Evolutionary conservation across 1,284 basidiomycete genomes (phyloP).

Genomic region (Ustilago crameri): DNA sequence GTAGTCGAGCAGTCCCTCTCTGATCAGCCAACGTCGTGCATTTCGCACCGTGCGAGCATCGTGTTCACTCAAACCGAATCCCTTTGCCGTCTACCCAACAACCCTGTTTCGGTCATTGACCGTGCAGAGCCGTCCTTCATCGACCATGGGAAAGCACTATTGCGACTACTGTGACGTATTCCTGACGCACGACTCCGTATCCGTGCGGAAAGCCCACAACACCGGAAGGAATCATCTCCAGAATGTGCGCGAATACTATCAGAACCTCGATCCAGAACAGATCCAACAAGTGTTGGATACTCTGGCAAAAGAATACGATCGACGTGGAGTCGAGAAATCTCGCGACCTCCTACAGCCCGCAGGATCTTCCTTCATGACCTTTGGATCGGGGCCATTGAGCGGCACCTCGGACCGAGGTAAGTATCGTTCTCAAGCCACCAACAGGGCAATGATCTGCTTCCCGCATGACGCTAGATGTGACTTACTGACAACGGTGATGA

Average conservation of each 20-base stretch:
- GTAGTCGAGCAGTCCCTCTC: too few relatives aligned
- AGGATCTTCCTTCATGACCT: conserved; percentile 50
- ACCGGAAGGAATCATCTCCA: conserved; percentile 93
- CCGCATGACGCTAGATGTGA: not conserved
- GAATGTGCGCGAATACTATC: conserved; percentile 97
- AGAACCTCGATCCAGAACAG: conserved; percentile 92
- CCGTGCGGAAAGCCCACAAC: conserved; percentile 95
- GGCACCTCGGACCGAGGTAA: conserved; percentile 41
- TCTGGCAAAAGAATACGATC: conserved; percentile 88
- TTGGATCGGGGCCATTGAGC: conserved; percentile 49
- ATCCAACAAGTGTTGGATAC: conserved; percentile 96
- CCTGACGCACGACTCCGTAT: conserved; percentile 65
- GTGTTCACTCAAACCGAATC: too few relatives aligned
- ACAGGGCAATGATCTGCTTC: not conserved
- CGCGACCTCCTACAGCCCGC: conserved; percentile 47
- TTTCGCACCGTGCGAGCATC: too few relatives aligned
- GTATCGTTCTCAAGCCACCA: not conserved
- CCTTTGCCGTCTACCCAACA: too few relatives aligned
- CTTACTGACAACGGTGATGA: not conserved
- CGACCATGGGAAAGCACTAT: conserved; percentile 64
- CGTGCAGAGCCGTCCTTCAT: not conserved
- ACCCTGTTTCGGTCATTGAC: not conserved
- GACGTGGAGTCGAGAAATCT: conserved; percentile 51
- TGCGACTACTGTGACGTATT: conserved; percentile 68
- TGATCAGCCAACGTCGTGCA: too few relatives aligned